These are phyloP conservation scores for Dendrothele bispora DNA, from an alignment of 768 basidiomycete genomes.

Conservation along the genomic window DNA sequence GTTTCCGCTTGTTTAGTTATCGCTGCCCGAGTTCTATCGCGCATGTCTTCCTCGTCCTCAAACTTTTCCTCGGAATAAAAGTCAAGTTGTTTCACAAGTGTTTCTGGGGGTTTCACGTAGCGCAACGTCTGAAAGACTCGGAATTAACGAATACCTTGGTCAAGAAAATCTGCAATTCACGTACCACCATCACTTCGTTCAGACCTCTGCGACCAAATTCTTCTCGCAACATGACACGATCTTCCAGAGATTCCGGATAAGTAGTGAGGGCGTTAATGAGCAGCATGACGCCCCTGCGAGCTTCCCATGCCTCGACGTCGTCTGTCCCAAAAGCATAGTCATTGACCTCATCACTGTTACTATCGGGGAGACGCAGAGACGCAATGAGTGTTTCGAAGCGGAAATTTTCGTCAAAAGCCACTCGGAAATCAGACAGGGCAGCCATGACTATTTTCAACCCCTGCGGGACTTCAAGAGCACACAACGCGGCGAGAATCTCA, in stretches of 20 bases:
- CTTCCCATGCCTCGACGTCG: constrained; percentile 80
- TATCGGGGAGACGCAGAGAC: constrained; percentile 56
- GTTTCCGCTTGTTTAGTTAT: constrained; percentile 24
- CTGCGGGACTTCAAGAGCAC: constrained; percentile 66
- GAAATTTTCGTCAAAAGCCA: constrained; percentile 69
- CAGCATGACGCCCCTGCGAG: constrained; percentile 70
- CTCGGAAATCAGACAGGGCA: constrained; percentile 78
- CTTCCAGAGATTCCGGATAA: constrained; percentile 75
- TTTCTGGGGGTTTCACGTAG: constrained; percentile 76
- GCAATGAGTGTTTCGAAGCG: constrained; percentile 78
- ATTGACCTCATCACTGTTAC: constrained; percentile 25
- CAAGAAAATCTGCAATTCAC: constrained; percentile 24
- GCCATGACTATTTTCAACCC: constrained; percentile 76
- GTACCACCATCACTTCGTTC: constrained; percentile 80
- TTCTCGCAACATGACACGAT: constrained; percentile 75
- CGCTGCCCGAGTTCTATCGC: constrained; percentile 52
- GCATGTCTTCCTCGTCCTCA: constrained; percentile 86
- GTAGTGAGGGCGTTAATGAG: constrained; percentile 80
- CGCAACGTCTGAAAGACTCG: constrained; percentile 58
- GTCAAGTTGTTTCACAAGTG: constrained; percentile 74
- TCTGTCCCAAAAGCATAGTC: constrained; percentile 42
- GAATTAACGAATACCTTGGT: constrained; percentile 1
- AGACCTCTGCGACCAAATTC: constrained; percentile 82
- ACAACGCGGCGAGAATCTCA: constrained; percentile 84
- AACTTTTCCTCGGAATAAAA: constrained; percentile 87